A percentile compares a stretch with the other conserved stretches of the same genome.
phyloP scores from a whole-genome alignment of 2,329 filamentous ascomycete species.

The Penicillium capsulatum region DNA sequence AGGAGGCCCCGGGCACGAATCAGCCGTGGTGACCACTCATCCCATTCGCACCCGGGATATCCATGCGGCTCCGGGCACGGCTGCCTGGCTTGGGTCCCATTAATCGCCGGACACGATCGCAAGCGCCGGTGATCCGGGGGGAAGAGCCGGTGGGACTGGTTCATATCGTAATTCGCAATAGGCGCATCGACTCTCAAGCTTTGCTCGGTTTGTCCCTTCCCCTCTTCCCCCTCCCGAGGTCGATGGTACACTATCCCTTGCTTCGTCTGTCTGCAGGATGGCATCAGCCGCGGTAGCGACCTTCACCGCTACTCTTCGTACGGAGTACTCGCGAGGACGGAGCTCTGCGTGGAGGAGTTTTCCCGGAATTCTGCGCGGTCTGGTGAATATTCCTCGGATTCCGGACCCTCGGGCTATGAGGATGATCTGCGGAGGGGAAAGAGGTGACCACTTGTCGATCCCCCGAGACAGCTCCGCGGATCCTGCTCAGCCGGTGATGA shows the following conservation, averaged over 20 bases:
- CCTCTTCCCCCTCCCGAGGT: not conserved
- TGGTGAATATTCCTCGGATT: too few species aligned
- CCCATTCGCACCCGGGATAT: not conserved
- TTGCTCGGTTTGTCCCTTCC: not conserved
- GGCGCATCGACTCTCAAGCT: not conserved
- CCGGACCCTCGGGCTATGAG: too few species aligned
- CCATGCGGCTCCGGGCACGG: constrained; percentile 6
- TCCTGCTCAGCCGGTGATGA: too few species aligned
- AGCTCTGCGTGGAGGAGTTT: too few species aligned
- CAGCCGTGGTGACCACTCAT: too few species aligned
- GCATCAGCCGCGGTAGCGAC: constrained; percentile 13
- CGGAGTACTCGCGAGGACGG: too few species aligned
- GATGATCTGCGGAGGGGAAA: too few species aligned
- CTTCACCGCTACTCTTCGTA: constrained; percentile 20
- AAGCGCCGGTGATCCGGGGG: too few species aligned
- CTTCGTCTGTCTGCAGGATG: constrained; percentile 18
- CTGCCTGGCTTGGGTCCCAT: not conserved
- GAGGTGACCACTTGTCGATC: too few species aligned
- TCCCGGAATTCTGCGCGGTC: too few species aligned
- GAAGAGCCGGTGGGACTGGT: not conserved
- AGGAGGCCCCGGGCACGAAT: too few species aligned
- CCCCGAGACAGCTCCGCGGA: too few species aligned
- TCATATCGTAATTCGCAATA: constrained; percentile 10
- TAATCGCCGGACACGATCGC: constrained; percentile 1
- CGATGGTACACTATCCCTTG: constrained; percentile 11